Percentiles rank a stretch among this genome's conserved stretches.
Conservation (phyloP, 805 yeast species). For the Blastobotrys chiropterorum region DNA sequence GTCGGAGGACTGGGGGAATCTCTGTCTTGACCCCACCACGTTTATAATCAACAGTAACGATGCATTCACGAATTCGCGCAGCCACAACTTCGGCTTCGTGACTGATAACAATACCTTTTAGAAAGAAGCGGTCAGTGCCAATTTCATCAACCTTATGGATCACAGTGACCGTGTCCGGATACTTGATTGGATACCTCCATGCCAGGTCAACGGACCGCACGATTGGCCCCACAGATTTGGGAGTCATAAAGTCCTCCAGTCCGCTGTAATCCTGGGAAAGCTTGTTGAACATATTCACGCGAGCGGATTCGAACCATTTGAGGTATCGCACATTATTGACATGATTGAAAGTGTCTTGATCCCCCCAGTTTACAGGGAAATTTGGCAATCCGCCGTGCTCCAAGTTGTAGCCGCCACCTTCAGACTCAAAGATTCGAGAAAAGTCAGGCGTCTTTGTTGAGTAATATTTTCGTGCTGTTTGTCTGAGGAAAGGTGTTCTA, state of each 20-base stretch:
- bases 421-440: not conserved
- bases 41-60: conserved; percentile 29
- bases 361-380: conserved; percentile 1
- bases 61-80: conserved; percentile 27
- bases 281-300: conserved; percentile 23
- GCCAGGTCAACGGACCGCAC: conserved; percentile 27
- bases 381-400: not conserved
- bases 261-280: conserved; percentile 11
- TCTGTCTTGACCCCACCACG: conserved; percentile 26
- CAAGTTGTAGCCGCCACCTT: conserved; percentile 2
- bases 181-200: conserved; percentile 29
- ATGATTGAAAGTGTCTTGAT: conserved; percentile 26
- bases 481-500: not conserved
- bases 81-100: conserved; percentile 29
- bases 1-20: conserved; percentile 22
- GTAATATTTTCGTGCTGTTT: not conserved
- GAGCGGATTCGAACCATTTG: conserved; percentile 30
- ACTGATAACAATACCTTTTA: conserved; percentile 27
- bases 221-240: conserved; percentile 27
- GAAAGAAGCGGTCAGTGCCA: conserved; percentile 23
- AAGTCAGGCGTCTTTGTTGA: not conserved
- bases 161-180: conserved; percentile 29
- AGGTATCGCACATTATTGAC: conserved; percentile 30
- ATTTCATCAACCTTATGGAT: conserved; percentile 21
- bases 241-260: conserved; percentile 17